These are phyloP conservation scores for Fusarium bulbicola DNA, from an alignment of 2,329 filamentous ascomycete species.

Conservation along the genomic window DNA sequence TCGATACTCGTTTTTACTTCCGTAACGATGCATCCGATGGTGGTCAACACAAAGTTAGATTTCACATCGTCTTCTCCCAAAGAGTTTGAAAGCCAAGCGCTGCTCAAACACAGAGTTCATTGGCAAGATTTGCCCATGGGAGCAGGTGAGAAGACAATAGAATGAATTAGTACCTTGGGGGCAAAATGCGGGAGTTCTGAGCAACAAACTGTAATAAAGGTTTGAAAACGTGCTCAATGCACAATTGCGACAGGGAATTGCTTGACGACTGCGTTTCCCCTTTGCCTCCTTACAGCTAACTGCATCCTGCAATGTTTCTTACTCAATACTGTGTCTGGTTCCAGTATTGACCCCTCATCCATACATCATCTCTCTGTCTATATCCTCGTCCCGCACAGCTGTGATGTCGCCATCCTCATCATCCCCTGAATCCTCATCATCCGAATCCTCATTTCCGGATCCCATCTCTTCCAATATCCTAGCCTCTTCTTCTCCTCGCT, in stretches of 20 bases:
- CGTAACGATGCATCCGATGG: neutral
- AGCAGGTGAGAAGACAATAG: neutral
- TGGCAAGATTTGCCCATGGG: neutral
- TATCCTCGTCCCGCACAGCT: conserved; percentile 16
- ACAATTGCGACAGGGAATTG: neutral
- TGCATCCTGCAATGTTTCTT: neutral
- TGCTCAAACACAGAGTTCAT: neutral
- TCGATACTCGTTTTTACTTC: neutral
- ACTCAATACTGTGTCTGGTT: neutral
- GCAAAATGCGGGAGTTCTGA: neutral
- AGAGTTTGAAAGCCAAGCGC: too few species aligned
- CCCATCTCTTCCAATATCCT: conserved; percentile 37
- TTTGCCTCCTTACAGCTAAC: neutral
- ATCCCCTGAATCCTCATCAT: conserved; percentile 42
- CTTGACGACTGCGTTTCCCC: neutral
- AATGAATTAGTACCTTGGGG: too few species aligned
- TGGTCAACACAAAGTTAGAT: neutral
- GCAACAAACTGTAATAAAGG: neutral
- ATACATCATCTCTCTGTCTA: conserved; percentile 23
- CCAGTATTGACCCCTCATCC: neutral
- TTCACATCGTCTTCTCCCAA: neutral
- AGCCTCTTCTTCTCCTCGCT: conserved; percentile 39
- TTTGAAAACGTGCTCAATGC: neutral
- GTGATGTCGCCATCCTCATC: conserved; percentile 33
- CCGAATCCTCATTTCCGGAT: conserved; percentile 41